Base-by-base conservation (phyloP, 106 monocot species). In the Platanthera zijinensis region DNA sequence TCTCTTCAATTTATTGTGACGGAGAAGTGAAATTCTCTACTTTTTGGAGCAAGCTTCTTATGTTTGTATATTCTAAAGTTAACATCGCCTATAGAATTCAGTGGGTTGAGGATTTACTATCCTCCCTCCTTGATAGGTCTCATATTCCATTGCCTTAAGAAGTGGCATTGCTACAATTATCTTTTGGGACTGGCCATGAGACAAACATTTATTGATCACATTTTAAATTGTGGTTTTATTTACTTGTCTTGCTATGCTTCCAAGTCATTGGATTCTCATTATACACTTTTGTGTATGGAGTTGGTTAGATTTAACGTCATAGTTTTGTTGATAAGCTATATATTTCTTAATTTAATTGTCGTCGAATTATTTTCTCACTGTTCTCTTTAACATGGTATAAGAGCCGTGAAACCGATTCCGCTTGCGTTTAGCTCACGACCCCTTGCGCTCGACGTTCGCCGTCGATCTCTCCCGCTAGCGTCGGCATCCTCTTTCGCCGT, bases 121-220 rank as follows among this genome's bases (percentile, higher is more conserved):
- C 52, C 12, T 10, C 54, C 54, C 53, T 5, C 22, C 56, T 46
- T 39, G 39, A 50, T 8, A 21, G 15, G 80, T 72, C 85, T 85
- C 85, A 85, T 82, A 85, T 85, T 85, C 82, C 81, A 85, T 72
- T 45, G 71, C 85, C 85, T 76, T 66, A 62, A 76, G 76, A n/a
- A 78, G 80, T 51, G 47, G 71, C 71, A 45, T 78, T 57, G 63
- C 57, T 83, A 74, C 78, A 52, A 78, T 83, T 78, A 78, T 69
- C 64, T 66, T 66, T 74, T 70, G 74, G 74, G 77, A 76, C 54
- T 53, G 73, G 84, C 84, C 84, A 80, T 84, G 84, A 74, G 84
- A 68, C 77, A 69, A 52, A 74, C 77, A 84, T 77, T 68, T 45
- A 12, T 19, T 80, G 52, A 64, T 54, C 39, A 73, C 63, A 10